These are phyloP conservation scores for Botrytis elliptica DNA, from an alignment of 2,329 filamentous ascomycete species.

Conservation along the genomic window DNA sequence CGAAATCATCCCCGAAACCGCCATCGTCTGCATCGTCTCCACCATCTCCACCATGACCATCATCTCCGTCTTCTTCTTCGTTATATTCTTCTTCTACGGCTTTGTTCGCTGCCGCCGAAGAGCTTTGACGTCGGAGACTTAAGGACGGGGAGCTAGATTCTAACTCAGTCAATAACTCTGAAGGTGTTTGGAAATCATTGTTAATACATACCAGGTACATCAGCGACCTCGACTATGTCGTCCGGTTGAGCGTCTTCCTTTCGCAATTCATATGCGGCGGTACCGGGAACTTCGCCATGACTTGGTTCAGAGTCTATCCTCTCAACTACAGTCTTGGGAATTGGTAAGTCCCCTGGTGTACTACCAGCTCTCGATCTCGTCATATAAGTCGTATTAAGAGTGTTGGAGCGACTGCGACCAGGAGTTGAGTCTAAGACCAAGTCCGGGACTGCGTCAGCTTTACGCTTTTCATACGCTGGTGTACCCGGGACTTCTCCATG, in stretches of 20 bases:
- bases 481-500: slow-evolving; percentile 63
- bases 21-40: slow-evolving; percentile 39
- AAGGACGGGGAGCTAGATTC: slow-evolving; percentile 51
- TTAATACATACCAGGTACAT: slow-evolving; percentile 55
- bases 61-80: slow-evolving; percentile 51
- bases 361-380: slow-evolving; percentile 34
- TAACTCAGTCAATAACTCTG: slow-evolving; percentile 61
- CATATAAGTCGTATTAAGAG: slow-evolving; percentile 5
- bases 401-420: slow-evolving; percentile 29
- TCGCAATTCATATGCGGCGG: slow-evolving; percentile 55
- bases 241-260: slow-evolving; percentile 59
- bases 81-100: slow-evolving; percentile 57
- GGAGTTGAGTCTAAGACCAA: slow-evolving; percentile 49
- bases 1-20: slow-evolving; percentile 67
- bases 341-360: slow-evolving; percentile 44
- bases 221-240: slow-evolving; percentile 51
- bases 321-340: slow-evolving; percentile 58
- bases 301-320: slow-evolving; percentile 56
- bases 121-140: slow-evolving; percentile 43
- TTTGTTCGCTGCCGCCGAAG: slow-evolving; percentile 35
- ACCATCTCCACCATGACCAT: slow-evolving; percentile 30
- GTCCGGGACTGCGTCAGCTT: slow-evolving; percentile 59
- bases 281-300: slow-evolving; percentile 61
- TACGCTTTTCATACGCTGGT: slow-evolving; percentile 54
- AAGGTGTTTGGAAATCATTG: slow-evolving; percentile 29